Conservation (phyloP, 257 asterid genomes). For the Solanum habrochaites region DNA sequence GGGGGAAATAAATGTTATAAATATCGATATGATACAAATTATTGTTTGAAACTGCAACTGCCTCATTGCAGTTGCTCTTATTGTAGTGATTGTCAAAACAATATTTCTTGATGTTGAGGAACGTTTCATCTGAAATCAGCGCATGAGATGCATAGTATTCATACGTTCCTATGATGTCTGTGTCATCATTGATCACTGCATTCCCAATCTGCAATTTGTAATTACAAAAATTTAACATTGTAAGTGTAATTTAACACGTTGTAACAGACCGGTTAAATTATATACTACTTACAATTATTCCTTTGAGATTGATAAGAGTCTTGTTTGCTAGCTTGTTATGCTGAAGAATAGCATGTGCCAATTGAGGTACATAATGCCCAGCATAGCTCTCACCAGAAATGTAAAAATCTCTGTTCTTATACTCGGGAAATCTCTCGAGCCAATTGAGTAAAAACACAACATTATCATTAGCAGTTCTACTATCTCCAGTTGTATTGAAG, state of each 20-base stretch:
- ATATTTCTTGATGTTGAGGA: neutral
- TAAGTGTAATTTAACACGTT: neutral
- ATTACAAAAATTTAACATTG: neutral
- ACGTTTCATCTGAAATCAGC: constrained; percentile 11
- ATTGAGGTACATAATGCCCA: constrained; percentile 34
- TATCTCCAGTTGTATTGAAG: constrained; percentile 16
- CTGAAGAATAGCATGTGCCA: constrained; percentile 18
- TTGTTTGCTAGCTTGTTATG: constrained; percentile 5
- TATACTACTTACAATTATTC: constrained; percentile 20
- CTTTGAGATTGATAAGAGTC: constrained; percentile 25
- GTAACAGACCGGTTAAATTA: neutral
- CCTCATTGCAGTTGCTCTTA: neutral
- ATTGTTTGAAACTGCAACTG: neutral
- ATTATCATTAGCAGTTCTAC: constrained; percentile 22
- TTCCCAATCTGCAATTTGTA: constrained; percentile 9
- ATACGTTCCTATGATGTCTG: neutral
- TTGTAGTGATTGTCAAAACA: neutral
- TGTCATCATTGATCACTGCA: neutral
- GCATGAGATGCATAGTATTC: constrained; percentile 6
- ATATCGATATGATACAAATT: neutral
- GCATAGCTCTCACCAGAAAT: constrained; percentile 37
- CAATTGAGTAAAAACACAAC: constrained; percentile 27
- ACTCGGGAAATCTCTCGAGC: constrained; percentile 34
- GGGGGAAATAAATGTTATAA: neutral
- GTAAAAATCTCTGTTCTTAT: constrained; percentile 23